Evolutionary conservation across 805 yeast species (phyloP), one percentile per base, ranked within the genome.

Genomic region (Lipomyces anomalus): DNA sequence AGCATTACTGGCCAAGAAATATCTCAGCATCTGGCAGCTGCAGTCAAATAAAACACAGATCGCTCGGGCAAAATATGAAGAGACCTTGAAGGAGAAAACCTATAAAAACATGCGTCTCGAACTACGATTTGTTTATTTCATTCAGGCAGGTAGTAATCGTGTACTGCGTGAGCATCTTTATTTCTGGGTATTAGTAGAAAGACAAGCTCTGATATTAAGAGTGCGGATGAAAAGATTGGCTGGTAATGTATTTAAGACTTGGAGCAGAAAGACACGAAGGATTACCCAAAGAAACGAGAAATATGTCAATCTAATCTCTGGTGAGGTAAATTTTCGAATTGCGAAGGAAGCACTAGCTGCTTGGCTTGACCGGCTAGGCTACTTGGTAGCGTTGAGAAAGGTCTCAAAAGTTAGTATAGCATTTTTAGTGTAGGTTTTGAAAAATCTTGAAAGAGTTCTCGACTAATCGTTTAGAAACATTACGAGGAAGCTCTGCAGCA

Each of bases 141-240:
- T 18, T 9, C 24, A 20, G 13, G 42, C 37, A 11, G 18, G 23
- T 9, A 38, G 37, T 4, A n/a, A 20, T 9, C 42, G 33, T 7
- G 21, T 11, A 3, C 21, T 17, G 21, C 42, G 40, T 4, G 22
- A 34, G 4, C 22, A 35, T 7, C 36, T 50, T 6, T 43, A 44
- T 18, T 7, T 20, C 13, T 50, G 55, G 55, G 55, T 38, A 3
- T 32, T 43, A 16, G 30, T 18, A 3, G 55, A 50, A 40, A 43
- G 53, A 11, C 37, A 11, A 6, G 35, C 26, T 28, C 35, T 50
- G 9, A 23, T 50, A 4, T 18, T 16, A 5, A 40, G 50, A 7
- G 43, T 48, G 11, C 33, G 21, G 22, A 18, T 18, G 3, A 43
- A 52, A 13, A 35, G 48, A 4, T 16, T 38, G 3, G 21, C 29